Conservation (phyloP, 1,284 basidiomycete genomes). For the Dichomitus squalens region DNA sequence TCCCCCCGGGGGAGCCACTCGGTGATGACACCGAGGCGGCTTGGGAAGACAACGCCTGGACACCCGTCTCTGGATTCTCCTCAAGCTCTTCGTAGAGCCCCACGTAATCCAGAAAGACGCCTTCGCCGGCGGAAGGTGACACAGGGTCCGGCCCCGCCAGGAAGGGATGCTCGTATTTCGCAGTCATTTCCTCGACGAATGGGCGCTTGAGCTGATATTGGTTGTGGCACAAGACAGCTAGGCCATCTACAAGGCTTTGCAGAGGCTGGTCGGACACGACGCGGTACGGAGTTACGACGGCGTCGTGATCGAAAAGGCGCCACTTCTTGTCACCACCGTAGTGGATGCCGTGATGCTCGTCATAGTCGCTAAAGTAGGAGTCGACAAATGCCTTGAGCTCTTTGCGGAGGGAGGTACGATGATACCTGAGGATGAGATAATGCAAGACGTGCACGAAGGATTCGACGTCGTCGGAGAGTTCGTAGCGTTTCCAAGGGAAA, state of each 20-base stretch:
- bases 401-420: neutral
- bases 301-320: neutral
- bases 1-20: too few relatives aligned
- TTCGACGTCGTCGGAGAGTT: slow-evolving; percentile 13
- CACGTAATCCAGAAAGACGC: too few relatives aligned
- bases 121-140: neutral
- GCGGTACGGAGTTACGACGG: neutral
- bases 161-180: neutral
- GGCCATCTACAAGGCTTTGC: neutral
- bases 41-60: too few relatives aligned
- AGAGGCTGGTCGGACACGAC: neutral
- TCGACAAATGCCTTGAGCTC: neutral
- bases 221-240: neutral
- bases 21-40: too few relatives aligned
- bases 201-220: neutral
- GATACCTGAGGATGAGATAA: neutral
- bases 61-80: too few relatives aligned
- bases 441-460: too few relatives aligned
- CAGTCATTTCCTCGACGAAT: neutral
- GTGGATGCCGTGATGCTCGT: neutral
- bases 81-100: too few relatives aligned
- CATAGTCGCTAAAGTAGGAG: neutral
- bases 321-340: neutral
- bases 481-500: slow-evolving; percentile 1
- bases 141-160: neutral